Base-by-base conservation (phyloP, 352 stramenopile genomes). In the Phytophthora lateralis region DNA sequence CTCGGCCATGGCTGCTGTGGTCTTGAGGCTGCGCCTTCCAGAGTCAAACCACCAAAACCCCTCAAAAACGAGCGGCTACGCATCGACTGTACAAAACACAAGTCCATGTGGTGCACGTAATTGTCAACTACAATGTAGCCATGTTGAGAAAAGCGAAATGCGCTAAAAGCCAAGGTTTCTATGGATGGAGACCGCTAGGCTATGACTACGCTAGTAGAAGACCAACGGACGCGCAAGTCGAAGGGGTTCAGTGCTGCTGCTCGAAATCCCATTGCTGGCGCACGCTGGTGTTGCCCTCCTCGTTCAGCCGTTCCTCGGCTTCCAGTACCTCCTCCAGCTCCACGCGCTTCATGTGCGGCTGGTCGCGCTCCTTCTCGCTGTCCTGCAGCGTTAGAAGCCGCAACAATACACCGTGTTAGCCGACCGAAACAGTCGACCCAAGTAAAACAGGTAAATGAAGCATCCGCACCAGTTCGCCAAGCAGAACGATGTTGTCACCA, bases 241-340 rank as follows among this genome's bases (percentile, higher is more conserved):
- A 35, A 24, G 12, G 37, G 7, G 14, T 4, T 66, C 47, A 76
- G 20, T 76, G 55, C 60, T 76, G 63, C 52, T 79, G 75, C 46
- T 93, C 85, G 61, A 95, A 95, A 61, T 91, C 84, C 87, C 87
- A 95, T 52, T 92, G 78, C 71, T 88, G 76, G 46, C 87, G 87
- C 41, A 95, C 85, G 37, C 76, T 94, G 18, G 79, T 69, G 44
- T 71, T 63, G 59, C 84, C 85, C 38, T 76, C 63, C 39, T 78
- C 72, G 55, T 93, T 91, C 41, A 89, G 67, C 18, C 72, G 73
- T 65, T 93, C 82, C 56, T 93, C 86, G 14, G 87, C 82, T 48
- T 93, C 83, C n/a, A 93, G 59, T 20, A 95, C 79, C 43, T 93
- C 81, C 46, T 95, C 85, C 46, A 93, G 75, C 14, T 78, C 72